Conservation (phyloP, 768 basidiomycete genomes). For the Gloeophyllum trabeum region DNA sequence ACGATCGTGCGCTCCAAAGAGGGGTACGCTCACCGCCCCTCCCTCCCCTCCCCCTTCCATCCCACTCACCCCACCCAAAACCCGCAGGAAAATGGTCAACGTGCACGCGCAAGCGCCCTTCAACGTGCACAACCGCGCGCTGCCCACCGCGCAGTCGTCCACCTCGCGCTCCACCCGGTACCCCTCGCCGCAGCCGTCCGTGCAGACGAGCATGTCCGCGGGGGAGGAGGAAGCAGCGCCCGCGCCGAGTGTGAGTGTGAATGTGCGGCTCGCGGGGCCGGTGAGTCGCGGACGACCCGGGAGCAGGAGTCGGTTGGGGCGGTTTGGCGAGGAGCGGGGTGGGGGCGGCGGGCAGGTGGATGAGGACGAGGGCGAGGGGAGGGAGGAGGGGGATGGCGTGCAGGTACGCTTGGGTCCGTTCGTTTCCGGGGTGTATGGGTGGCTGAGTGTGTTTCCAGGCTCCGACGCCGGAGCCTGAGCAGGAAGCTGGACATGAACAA, state of each 20-base stretch:
- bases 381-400: neutral
- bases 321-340: neutral
- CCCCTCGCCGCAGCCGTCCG: conserved; percentile 12
- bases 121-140: conserved; percentile 35
- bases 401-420: neutral
- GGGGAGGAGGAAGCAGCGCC: neutral
- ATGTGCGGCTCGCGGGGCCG: neutral
- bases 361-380: neutral
- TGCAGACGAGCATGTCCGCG: neutral
- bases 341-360: no score
- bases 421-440: no score
- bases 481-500: no score
- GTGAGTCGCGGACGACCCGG: neutral
- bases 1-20: conserved; percentile 51
- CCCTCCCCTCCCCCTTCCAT: neutral
- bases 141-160: conserved; percentile 15
- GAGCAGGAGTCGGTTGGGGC: neutral
- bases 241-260: no score
- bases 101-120: conserved; percentile 51
- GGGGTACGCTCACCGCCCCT: conserved; percentile 28
- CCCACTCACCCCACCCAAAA: neutral
- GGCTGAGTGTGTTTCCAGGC: no score
- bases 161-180: conserved; percentile 19
- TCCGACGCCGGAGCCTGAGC: no score
- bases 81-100: conserved; percentile 61